These are phyloP conservation scores for Dactylellina drechsleri DNA, from an alignment of 2,329 filamentous ascomycete genomes.

Conservation along the genomic window DNA sequence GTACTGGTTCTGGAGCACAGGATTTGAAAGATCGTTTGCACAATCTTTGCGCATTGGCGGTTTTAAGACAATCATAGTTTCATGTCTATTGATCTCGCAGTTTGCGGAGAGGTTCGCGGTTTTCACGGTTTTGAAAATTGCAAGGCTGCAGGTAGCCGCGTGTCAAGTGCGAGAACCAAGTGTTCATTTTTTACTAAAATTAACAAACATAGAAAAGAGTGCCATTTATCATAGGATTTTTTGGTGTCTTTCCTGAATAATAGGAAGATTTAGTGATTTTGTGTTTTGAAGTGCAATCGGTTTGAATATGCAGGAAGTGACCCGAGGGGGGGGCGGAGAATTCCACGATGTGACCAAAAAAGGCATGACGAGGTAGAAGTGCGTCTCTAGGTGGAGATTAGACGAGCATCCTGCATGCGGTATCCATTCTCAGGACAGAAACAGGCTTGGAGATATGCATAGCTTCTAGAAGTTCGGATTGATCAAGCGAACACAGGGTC, in stretches of 20 bases:
- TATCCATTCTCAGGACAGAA: constrained; percentile 9
- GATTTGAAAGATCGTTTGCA: neutral
- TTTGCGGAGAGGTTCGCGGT: constrained; percentile 8
- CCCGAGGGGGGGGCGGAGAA: constrained; percentile 4
- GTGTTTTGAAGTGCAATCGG: neutral
- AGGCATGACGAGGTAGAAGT: neutral
- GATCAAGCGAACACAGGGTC: neutral
- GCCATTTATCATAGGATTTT: neutral
- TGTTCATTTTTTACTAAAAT: constrained; percentile 38
- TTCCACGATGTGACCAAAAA: neutral
- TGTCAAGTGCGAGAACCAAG: neutral
- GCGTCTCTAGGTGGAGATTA: constrained; percentile 22
- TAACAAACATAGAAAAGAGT: constrained; percentile 7
- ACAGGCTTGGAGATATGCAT: neutral
- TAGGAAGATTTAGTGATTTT: neutral
- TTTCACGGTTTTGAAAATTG: neutral
- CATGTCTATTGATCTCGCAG: constrained; percentile 27
- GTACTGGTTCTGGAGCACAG: neutral
- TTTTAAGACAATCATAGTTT: constrained; percentile 38
- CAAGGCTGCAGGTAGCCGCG: constrained; percentile 46
- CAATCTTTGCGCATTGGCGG: constrained; percentile 25
- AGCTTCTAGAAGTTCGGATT: constrained; percentile 31
- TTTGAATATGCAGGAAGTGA: constrained; percentile 4
- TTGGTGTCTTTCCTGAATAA: neutral
- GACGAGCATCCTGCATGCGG: constrained; percentile 23